These are phyloP conservation scores for Colletotrichum magnum DNA, from an alignment of 2,329 filamentous ascomycete genomes.

Conservation along the genomic window DNA sequence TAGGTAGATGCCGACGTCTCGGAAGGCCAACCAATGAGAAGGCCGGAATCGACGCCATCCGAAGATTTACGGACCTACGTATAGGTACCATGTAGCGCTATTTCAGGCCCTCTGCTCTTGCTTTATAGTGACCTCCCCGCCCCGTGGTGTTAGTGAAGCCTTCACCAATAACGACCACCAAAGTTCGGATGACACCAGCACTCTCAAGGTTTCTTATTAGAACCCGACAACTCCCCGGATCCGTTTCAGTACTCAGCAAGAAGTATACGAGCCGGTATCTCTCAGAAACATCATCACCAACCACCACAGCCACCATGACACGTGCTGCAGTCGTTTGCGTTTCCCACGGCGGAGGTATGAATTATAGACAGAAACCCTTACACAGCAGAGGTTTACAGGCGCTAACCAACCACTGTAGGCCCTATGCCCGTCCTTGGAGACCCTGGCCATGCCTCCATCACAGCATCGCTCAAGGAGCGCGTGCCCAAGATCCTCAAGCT, in stretches of 20 bases:
- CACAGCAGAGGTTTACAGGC: neutral
- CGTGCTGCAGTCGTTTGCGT: conserved; percentile 62
- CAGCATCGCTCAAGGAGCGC: conserved; percentile 64
- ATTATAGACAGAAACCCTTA: neutral
- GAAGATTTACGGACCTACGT: neutral
- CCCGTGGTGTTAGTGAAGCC: neutral
- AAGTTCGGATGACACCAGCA: conserved; percentile 20
- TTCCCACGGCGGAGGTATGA: conserved; percentile 63
- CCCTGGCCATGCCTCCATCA: conserved; percentile 64
- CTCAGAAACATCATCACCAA: neutral
- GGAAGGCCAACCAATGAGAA: conserved; percentile 12
- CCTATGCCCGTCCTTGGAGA: conserved; percentile 72
- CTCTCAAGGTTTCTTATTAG: neutral
- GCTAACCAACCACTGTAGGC: conserved; percentile 49
- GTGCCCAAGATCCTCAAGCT: conserved; percentile 71
- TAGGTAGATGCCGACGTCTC: neutral
- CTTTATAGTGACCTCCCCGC: neutral
- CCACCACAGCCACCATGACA: conserved; percentile 51
- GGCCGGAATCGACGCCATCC: neutral
- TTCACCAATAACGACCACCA: neutral
- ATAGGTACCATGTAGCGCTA: neutral
- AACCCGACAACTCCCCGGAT: neutral
- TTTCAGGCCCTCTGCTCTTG: conserved; percentile 10
- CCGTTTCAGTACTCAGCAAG: neutral
- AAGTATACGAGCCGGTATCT: neutral